Conservation (phyloP, 805 yeast species). For the Maudiozyma saulgeensis region DNA sequence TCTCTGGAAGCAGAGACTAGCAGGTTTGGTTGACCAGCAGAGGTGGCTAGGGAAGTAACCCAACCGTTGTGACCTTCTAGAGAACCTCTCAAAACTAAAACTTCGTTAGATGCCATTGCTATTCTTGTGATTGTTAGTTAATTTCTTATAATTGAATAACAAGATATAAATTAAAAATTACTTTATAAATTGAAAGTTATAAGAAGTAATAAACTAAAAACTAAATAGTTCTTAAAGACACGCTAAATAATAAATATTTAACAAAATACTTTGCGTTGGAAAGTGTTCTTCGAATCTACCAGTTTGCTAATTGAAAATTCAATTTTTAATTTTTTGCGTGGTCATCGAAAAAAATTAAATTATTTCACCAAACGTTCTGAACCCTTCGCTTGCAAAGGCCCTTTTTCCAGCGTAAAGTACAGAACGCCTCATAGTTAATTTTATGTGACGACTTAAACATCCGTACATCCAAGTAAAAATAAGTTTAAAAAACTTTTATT, state of each 20-base stretch:
- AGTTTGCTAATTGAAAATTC: background rate
- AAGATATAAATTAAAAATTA: background rate
- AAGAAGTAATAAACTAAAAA: background rate
- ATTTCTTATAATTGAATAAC: background rate
- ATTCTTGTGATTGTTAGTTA: conserved; percentile 9
- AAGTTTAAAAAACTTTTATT: background rate
- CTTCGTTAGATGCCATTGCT: conserved; percentile 73
- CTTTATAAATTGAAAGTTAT: background rate
- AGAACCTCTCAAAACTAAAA: conserved; percentile 99
- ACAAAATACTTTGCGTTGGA: background rate
- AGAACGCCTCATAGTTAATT: conserved; percentile 7
- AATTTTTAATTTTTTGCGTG: conserved; percentile 8
- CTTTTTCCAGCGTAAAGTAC: conserved; percentile 9
- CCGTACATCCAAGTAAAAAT: background rate
- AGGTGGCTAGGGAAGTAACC: conserved; percentile 98
- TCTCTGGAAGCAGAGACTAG: conserved; percentile 98
- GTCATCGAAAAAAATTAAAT: conserved; percentile 3
- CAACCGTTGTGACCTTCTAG: conserved; percentile 95
- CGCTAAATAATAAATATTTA: too few relatives aligned
- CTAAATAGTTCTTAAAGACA: background rate
- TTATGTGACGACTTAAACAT: background rate
- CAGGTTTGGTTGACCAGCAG: conserved; percentile 95
- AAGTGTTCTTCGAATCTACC: background rate
- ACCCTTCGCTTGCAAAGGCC: conserved; percentile 13
- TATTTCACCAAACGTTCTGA: conserved; percentile 20